Percentiles rank a stretch among this genome's conserved stretches.
These are phyloP conservation scores for Prunus salicina DNA, from an alignment of 306 rosid species.

Conservation along the genomic window DNA sequence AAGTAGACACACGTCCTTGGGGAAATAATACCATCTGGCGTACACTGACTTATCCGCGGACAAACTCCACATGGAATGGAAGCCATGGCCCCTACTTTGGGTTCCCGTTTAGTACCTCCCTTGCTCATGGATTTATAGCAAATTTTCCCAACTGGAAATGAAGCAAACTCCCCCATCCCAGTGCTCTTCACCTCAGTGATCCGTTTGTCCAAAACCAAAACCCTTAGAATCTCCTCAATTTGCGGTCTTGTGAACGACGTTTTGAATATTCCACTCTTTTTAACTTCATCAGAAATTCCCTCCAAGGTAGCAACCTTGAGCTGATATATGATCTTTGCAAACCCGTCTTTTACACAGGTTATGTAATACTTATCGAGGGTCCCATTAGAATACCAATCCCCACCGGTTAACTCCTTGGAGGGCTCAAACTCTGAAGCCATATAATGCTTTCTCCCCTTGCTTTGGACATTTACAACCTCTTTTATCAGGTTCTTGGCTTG, in stretches of 20 bases:
- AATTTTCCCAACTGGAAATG: constrained; percentile 48
- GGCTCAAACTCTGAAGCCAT: constrained; percentile 73
- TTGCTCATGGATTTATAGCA: constrained; percentile 58
- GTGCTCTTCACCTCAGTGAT: constrained; percentile 55
- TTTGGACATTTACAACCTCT: constrained; percentile 59
- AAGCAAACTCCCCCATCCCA: constrained; percentile 57
- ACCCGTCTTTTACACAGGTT: constrained; percentile 32
- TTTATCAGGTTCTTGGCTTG: constrained; percentile 52
- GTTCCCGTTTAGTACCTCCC: constrained; percentile 41
- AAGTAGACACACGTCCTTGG: constrained; percentile 62
- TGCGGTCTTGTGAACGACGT: constrained; percentile 40
- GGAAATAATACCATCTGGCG: constrained; percentile 65
- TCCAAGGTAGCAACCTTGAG: constrained; percentile 51
- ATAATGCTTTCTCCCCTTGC: constrained; percentile 66
- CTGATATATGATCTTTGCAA: constrained; percentile 33
- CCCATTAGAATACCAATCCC: constrained; percentile 64
- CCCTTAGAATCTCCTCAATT: constrained; percentile 49
- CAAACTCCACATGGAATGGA: constrained; percentile 82
- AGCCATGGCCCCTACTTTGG: constrained; percentile 44
- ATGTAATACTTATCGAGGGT: constrained; percentile 47
- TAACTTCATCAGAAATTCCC: constrained; percentile 35
- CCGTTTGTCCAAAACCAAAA: constrained; percentile 62
- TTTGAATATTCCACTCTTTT: constrained; percentile 24
- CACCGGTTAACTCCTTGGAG: constrained; percentile 63
- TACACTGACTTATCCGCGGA: constrained; percentile 52